Evolutionary conservation across 1,284 basidiomycete species (phyloP).

Genomic region (Kwoniella shivajii): DNA sequence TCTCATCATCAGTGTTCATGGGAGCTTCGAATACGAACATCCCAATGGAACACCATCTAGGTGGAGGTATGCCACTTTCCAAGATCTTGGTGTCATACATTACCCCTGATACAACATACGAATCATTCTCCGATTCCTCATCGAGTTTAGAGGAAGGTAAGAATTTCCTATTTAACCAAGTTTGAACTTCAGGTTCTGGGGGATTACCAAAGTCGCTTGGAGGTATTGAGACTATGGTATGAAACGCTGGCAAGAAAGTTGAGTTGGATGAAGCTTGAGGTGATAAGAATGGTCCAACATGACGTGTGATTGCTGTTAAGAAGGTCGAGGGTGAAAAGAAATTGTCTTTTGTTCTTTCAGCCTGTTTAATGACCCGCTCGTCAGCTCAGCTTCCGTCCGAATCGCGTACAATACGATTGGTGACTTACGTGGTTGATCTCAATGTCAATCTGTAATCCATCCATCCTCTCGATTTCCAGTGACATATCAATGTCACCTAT

Average conservation of each 20-base stretch:
- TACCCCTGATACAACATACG: constrained; percentile 23
- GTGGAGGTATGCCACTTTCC: constrained; percentile 16
- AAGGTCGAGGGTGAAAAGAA: constrained; percentile 39
- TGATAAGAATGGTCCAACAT: constrained; percentile 30
- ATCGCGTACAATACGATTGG: too few relatives aligned
- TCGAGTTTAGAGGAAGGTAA: constrained; percentile 6
- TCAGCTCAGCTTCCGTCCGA: neutral
- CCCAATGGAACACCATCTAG: constrained; percentile 25
- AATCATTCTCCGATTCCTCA: constrained; percentile 9
- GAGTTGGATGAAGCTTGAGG: constrained; percentile 1
- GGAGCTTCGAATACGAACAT: constrained; percentile 42
- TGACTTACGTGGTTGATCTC: constrained; percentile 19
- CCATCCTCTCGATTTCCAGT: constrained; percentile 6
- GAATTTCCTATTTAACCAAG: constrained; percentile 44
- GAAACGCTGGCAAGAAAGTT: constrained; percentile 4
- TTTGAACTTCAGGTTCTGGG: constrained; percentile 21
- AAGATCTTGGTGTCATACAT: constrained; percentile 23
- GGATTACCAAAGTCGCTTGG: constrained; percentile 25
- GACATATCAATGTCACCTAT: constrained; percentile 2
- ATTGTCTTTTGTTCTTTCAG: constrained; percentile 29
- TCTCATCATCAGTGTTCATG: constrained; percentile 13
- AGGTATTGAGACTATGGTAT: constrained; percentile 29
- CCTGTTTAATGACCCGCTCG: constrained; percentile 8
- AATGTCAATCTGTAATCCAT: constrained; percentile 20
- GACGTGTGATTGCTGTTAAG: constrained; percentile 32